Conservation (phyloP, 257 asterid species). For the Solanum pinnatisectum region DNA sequence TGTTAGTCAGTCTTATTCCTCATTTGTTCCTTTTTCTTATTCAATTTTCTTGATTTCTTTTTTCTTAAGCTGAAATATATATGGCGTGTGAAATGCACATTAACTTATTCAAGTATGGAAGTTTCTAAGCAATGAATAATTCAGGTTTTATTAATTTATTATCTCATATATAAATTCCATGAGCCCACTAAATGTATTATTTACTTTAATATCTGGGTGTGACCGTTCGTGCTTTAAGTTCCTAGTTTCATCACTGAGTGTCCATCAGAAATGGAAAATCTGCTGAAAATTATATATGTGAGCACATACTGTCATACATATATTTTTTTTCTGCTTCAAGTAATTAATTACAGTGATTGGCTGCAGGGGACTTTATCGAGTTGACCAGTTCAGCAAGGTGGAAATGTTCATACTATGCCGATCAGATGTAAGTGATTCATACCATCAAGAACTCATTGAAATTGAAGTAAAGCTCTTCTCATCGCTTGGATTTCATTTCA, state of each 20-base stretch:
- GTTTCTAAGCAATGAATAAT: neutral
- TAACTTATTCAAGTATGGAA: neutral
- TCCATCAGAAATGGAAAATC: neutral
- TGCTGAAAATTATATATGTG: neutral
- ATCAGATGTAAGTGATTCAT: conserved; percentile 73
- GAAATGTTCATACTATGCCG: conserved; percentile 90
- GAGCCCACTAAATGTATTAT: neutral
- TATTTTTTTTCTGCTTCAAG: conserved; percentile 1
- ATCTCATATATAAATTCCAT: neutral
- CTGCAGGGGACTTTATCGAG: conserved; percentile 88
- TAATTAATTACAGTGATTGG: conserved; percentile 4
- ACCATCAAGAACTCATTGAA: conserved; percentile 63
- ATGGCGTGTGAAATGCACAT: neutral
- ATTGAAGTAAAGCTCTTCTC: conserved; percentile 84
- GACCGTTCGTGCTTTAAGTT: neutral
- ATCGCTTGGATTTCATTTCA: conserved; percentile 82
- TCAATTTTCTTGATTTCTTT: no score
- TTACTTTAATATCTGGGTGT: neutral
- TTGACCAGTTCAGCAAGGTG: conserved; percentile 97
- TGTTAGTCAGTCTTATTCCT: no score
- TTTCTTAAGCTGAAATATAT: no score
- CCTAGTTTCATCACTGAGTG: neutral
- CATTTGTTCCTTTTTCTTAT: no score
- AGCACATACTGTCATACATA: neutral
- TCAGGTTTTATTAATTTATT: neutral